phyloP scores from a whole-genome alignment of 352 stramenopile genomes.

The Peronosclerospora sorghi region DNA sequence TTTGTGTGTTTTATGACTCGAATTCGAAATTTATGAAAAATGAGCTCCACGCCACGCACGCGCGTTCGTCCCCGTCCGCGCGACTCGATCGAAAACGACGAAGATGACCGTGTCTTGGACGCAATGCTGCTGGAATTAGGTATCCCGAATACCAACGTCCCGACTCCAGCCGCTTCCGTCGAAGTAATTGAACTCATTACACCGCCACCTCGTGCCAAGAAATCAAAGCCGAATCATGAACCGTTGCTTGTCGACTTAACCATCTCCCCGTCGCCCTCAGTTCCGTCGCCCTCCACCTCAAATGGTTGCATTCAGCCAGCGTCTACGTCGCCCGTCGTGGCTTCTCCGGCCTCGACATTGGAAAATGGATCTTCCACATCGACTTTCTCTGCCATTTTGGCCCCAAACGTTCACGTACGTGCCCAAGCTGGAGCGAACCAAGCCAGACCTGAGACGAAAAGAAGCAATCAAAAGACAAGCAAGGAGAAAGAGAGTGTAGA shows the following conservation, averaged over 20 bases:
- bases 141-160: conserved; percentile 17
- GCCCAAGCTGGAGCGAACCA: conserved; percentile 4
- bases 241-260: conserved; percentile 35
- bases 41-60: neutral
- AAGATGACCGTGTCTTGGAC: conserved; percentile 20
- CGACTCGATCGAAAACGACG: conserved; percentile 12
- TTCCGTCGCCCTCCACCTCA: neutral
- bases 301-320: conserved; percentile 3
- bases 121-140: conserved; percentile 24
- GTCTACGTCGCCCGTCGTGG: neutral
- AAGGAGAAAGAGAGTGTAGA: neutral
- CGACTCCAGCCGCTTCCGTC: neutral
- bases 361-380: neutral
- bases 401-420: conserved; percentile 1
- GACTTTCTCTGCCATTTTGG: conserved; percentile 2
- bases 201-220: conserved; percentile 15
- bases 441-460: conserved; percentile 9
- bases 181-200: conserved; percentile 39
- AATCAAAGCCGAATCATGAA: conserved; percentile 7
- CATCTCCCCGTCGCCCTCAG: conserved; percentile 12
- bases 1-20: too few relatives aligned
- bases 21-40: neutral
- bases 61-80: conserved; percentile 4
- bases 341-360: neutral
- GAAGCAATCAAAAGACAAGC: neutral